Base-by-base conservation (phyloP, 768 basidiomycete genomes). In the Boletus huronensis region DNA sequence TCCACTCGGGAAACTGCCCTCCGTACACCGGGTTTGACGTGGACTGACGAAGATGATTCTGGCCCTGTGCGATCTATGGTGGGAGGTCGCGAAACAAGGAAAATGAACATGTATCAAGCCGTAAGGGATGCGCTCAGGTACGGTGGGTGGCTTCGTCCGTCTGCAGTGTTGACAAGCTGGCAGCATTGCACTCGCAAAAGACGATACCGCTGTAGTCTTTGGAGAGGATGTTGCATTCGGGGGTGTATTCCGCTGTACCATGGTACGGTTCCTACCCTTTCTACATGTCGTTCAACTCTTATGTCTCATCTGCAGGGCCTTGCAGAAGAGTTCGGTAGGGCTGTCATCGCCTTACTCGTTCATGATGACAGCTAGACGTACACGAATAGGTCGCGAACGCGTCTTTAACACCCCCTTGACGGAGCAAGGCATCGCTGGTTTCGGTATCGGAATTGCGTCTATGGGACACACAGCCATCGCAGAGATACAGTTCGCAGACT, bases 401-500 rank as follows among this genome's bases (percentile, higher is more conserved):
- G 92, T 98, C 43, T 97, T 98, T 72, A 97, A 98, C 70, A 98
- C 94, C 0, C 94, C 94, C 3, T 70, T 97, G 50, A 91, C 90
- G 2, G 92, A 93, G 64, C 92, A 93, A 71, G 94, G 94, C 9
- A 96, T 98, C 53, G 93, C 90, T 31, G 94, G 94, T 16, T 97
- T 97, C 64, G 95, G 90, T 3, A 90, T 97, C 45, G 94, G 95
- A 14, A 70, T 95, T 54, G 93, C 95, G 0, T 75, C 87, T 10
- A 96, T 97, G 88, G 94, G 94, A 1, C 93, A 93, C 55, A 93
- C 90, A 3, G 91, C 93, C 4, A 94, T 98, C 52, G 94, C 92
- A 35, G 94, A 98, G 71, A 91, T 97, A 54, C 89, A 92, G 65
- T 93, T 93, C 55, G 82, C 87, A 3, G 90, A 93, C 65, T 93